phyloP scores from a whole-genome alignment of 192 early-diverging fungal species.

The Dispira simplex region DNA sequence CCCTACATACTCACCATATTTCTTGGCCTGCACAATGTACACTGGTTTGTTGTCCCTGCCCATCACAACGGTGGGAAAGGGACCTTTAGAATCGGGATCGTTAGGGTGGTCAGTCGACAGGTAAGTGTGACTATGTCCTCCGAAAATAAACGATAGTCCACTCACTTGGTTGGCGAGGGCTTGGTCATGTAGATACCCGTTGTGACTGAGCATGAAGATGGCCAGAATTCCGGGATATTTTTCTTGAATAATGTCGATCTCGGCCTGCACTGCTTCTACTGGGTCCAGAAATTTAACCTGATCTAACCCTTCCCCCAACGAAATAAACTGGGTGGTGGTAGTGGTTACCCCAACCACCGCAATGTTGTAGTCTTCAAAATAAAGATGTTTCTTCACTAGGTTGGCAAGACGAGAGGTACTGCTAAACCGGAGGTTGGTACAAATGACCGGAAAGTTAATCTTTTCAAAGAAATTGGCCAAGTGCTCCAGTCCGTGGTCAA shows the following conservation, averaged over 20 bases:
- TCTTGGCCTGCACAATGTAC: constrained; percentile 50
- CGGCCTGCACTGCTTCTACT: constrained; percentile 36
- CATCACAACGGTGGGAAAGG: constrained; percentile 48
- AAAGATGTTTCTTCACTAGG: constrained; percentile 43
- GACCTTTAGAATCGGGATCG: constrained; percentile 28
- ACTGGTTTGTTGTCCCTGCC: constrained; percentile 45
- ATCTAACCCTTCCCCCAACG: constrained; percentile 25
- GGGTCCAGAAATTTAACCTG: constrained; percentile 36
- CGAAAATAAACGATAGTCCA: constrained; percentile 48
- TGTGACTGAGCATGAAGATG: constrained; percentile 54
- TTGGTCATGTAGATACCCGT: constrained; percentile 52
- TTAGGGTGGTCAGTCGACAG: constrained; percentile 28
- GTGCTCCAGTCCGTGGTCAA: constrained; percentile 43
- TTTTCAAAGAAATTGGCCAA: constrained; percentile 30
- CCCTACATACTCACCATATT: constrained; percentile 48
- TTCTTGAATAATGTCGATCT: constrained; percentile 38
- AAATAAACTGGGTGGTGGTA: constrained; percentile 34
- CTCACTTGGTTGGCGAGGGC: constrained; percentile 32
- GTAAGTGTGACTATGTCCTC: constrained; percentile 64
- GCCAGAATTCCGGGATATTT: constrained; percentile 34
- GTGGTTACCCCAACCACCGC: constrained; percentile 56
- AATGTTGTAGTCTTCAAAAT: constrained; percentile 42
- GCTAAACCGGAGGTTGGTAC: constrained; percentile 45
- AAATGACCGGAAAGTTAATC: constrained; percentile 43
- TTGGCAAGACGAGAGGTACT: constrained; percentile 22